A percentile compares a stretch with the other conserved stretches of the same genome.
These are phyloP conservation scores for Fusarium sp. DNA, from an alignment of 2,329 filamentous ascomycete species.

Conservation along the genomic window DNA sequence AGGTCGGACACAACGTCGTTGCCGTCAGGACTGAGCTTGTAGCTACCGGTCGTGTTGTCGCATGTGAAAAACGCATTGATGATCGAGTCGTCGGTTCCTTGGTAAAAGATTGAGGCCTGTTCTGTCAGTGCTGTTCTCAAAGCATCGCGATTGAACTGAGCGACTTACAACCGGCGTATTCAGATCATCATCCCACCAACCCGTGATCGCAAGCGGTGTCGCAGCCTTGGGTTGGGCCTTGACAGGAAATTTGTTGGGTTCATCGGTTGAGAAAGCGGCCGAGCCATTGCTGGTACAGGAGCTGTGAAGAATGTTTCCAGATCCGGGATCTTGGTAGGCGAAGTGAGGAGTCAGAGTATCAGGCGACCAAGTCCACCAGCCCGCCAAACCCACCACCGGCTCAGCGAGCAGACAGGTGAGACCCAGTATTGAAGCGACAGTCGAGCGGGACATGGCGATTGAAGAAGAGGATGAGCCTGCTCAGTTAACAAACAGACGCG, in stretches of 20 bases:
- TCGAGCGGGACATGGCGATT: slow-evolving; percentile 11
- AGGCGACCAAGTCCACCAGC: slow-evolving; percentile 36
- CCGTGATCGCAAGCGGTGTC: slow-evolving; percentile 20
- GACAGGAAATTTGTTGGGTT: slow-evolving; percentile 26
- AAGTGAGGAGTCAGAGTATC: slow-evolving; percentile 33
- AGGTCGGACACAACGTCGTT: slow-evolving; percentile 19
- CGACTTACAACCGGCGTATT: slow-evolving; percentile 25
- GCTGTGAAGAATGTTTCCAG: slow-evolving; percentile 34
- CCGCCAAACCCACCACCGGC: slow-evolving; percentile 22
- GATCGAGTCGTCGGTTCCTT: slow-evolving; percentile 12
- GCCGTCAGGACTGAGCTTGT: slow-evolving; percentile 14
- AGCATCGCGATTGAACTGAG: background rate
- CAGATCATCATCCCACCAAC: slow-evolving; percentile 32
- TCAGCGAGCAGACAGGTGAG: slow-evolving; percentile 12
- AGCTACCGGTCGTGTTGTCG: slow-evolving; percentile 27
- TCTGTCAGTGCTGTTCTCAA: background rate
- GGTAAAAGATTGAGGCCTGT: slow-evolving; percentile 34
- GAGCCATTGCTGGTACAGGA: slow-evolving; percentile 35
- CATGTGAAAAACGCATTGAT: slow-evolving; percentile 31
- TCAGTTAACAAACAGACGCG: background rate
- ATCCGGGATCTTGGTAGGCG: slow-evolving; percentile 36
- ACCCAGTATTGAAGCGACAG: slow-evolving; percentile 3
- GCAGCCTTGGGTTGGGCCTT: slow-evolving; percentile 19
- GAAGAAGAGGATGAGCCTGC: background rate
- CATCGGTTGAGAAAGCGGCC: slow-evolving; percentile 25